These are phyloP conservation scores for Rhododendron griersonianum DNA, from an alignment of 148 eudicot species.

Conservation along the genomic window DNA sequence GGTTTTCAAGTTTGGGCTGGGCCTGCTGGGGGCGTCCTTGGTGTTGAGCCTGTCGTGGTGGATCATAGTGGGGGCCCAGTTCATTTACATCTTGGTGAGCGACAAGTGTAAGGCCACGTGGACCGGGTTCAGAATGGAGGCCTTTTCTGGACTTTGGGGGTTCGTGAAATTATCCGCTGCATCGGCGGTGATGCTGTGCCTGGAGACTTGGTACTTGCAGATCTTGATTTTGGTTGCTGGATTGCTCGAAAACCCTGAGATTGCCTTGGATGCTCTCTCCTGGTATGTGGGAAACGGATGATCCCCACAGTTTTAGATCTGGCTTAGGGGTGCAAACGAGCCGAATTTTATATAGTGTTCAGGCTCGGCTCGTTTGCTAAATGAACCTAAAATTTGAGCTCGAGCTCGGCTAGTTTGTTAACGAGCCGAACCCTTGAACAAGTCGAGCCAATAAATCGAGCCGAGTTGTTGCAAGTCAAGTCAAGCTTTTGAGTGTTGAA, in stretches of 20 bases:
- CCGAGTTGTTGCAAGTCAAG: too few species aligned
- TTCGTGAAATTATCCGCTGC: slow-evolving; percentile 39
- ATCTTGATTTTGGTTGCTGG: slow-evolving; percentile 45
- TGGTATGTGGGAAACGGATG: slow-evolving; percentile 20
- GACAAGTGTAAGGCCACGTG: slow-evolving; percentile 37
- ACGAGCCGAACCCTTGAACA: too few species aligned
- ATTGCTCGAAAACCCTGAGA: slow-evolving; percentile 33
- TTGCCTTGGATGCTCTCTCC: slow-evolving; percentile 50
- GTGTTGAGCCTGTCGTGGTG: slow-evolving; percentile 54
- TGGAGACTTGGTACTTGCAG: slow-evolving; percentile 52
- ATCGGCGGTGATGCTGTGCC: slow-evolving; percentile 57
- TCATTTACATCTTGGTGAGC: slow-evolving; percentile 33
- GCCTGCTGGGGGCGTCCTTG: slow-evolving; percentile 42
- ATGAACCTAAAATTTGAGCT: too few species aligned
- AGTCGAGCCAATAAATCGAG: too few species aligned
- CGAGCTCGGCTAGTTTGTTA: too few species aligned
- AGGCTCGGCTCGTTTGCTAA: too few species aligned
- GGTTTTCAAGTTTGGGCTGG: slow-evolving; percentile 30
- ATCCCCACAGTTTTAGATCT: too few species aligned
- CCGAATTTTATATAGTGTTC: too few species aligned
- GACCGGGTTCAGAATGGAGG: slow-evolving; percentile 38
- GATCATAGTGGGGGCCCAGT: slow-evolving; percentile 45
- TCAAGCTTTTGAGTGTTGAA: too few species aligned
- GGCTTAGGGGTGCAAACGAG: too few species aligned
- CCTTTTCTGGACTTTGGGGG: slow-evolving; percentile 41